Conservation (phyloP, 1,139 yeast species). For the Kodamaea sp. region DNA sequence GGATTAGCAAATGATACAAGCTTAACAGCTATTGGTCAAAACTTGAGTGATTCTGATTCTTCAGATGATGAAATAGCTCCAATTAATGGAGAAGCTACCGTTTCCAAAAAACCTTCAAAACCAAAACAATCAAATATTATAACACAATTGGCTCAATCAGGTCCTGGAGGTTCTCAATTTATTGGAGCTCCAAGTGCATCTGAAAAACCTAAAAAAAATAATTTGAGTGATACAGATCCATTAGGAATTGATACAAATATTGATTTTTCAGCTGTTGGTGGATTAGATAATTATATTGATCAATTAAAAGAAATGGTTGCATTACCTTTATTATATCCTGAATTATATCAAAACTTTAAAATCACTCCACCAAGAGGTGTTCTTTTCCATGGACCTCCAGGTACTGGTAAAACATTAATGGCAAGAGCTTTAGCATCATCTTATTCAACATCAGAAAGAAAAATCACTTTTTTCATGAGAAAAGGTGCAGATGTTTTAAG, state of each 20-base stretch:
- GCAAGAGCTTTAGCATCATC: slow-evolving; percentile 97
- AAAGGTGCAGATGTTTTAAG: slow-evolving; percentile 97
- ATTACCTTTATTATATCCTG: slow-evolving; percentile 88
- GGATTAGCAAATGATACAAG: slow-evolving; percentile 29
- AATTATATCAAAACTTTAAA: slow-evolving; percentile 81
- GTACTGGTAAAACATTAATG: slow-evolving; percentile 98
- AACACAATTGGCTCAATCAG: slow-evolving; percentile 32
- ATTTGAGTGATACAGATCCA: slow-evolving; percentile 90
- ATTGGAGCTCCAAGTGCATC: slow-evolving; percentile 26
- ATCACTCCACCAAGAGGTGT: slow-evolving; percentile 98
- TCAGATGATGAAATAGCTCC: slow-evolving; percentile 60
- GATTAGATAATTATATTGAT: slow-evolving; percentile 82
- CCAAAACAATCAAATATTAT: slow-evolving; percentile 20
- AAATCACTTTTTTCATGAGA: slow-evolving; percentile 95
- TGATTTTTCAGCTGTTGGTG: slow-evolving; percentile 89
- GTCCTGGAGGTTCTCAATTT: slow-evolving; percentile 2
- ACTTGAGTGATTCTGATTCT: slow-evolving; percentile 59
- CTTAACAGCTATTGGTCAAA: slow-evolving; percentile 51
- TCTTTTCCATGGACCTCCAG: slow-evolving; percentile 98
- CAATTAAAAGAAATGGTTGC: slow-evolving; percentile 98
- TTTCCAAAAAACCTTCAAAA: slow-evolving; percentile 23
- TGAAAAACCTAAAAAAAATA: slow-evolving; percentile 48
- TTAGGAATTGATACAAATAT: slow-evolving; percentile 90
- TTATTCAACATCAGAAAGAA: slow-evolving; percentile 75
- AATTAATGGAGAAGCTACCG: slow-evolving; percentile 36